Evolutionary conservation across 2,329 filamentous ascomycete species (phyloP), one percentile per base, ranked within the genome.

Genomic region (Aspergillus nomiae): DNA sequence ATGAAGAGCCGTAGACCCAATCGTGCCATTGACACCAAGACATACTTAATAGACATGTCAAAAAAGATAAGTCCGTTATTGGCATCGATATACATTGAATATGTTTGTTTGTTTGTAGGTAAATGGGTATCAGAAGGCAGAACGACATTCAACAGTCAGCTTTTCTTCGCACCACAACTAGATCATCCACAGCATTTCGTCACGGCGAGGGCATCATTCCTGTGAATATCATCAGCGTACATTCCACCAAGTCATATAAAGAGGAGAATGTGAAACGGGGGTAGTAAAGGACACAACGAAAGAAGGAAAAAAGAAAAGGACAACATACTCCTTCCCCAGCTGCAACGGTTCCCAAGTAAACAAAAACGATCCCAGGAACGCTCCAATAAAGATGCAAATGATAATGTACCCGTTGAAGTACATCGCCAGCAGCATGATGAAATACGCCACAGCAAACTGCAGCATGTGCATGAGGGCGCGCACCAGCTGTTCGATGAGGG

Each of bases 311-410:
- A 36, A 36, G 32, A 12, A 16, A 16, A 6, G n/a, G 36, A 30
- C 32, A 48, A 63, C 67, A 56, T 64, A 75, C 72, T 68, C 69
- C 30, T 64, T 61, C 19, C 62, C 65, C 28, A 62, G 38, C 16
- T 57, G 58, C 21, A 69, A 50, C 4, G 69, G 63, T 60, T 91
- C 89, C 90, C 90, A 94, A 34, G 88, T 86, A 74, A 92, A 94
- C 63, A 91, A 72, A 66, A 93, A 92, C 14, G 85, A 83, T 19
- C 92, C 92, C 6, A 94, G 61, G 67, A 87, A 92, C 0, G 90
- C 87, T 1, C 92, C 92, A 60, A 94, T 85, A 65, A 94, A 86
- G 74, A 95, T 92, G 69, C 88, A 92, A 63, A 94, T 89, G 75
- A 95, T 91, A 66, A 95, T 84, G 77, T 92, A 95, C 11, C 89